These are phyloP conservation scores for Pythium utonaiense DNA, from an alignment of 352 stramenopile genomes.

Conservation along the genomic window DNA sequence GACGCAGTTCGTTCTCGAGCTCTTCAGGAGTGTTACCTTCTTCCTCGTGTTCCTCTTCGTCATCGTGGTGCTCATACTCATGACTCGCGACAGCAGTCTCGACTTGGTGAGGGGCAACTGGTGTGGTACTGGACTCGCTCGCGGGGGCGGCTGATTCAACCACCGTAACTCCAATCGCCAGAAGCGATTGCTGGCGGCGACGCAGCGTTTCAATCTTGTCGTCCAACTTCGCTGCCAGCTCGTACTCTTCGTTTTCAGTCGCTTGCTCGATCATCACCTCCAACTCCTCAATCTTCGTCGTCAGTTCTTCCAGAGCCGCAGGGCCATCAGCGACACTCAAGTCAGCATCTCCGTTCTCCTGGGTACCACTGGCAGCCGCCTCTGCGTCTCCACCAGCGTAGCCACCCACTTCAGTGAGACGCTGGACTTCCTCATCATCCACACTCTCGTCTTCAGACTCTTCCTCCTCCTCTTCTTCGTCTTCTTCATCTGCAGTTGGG, in stretches of 20 bases:
- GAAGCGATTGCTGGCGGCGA: conserved; percentile 40
- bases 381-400: conserved; percentile 12
- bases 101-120: conserved; percentile 19
- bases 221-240: conserved; percentile 70
- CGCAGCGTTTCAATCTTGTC: conserved; percentile 68
- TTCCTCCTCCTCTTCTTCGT: conserved; percentile 40
- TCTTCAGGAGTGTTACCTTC: conserved; percentile 21
- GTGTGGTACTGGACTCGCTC: not conserved
- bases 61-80: conserved; percentile 22
- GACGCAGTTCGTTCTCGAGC: conserved; percentile 34
- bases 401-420: conserved; percentile 1
- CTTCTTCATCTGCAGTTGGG: conserved; percentile 46
- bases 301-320: conserved; percentile 49
- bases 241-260: conserved; percentile 81
- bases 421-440: conserved; percentile 35
- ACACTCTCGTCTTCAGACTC: conserved; percentile 40
- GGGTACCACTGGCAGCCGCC: not conserved
- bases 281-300: conserved; percentile 50
- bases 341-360: conserved; percentile 25
- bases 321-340: conserved; percentile 26
- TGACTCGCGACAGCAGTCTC: conserved; percentile 26
- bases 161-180: conserved; percentile 15
- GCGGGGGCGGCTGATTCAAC: no score
- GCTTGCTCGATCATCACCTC: conserved; percentile 69
- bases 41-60: conserved; percentile 32